Evolutionary conservation across 352 stramenopile genomes (phyloP), one percentile per base, ranked within the genome.

Genomic region (Globisporangium spiculum): DNA sequence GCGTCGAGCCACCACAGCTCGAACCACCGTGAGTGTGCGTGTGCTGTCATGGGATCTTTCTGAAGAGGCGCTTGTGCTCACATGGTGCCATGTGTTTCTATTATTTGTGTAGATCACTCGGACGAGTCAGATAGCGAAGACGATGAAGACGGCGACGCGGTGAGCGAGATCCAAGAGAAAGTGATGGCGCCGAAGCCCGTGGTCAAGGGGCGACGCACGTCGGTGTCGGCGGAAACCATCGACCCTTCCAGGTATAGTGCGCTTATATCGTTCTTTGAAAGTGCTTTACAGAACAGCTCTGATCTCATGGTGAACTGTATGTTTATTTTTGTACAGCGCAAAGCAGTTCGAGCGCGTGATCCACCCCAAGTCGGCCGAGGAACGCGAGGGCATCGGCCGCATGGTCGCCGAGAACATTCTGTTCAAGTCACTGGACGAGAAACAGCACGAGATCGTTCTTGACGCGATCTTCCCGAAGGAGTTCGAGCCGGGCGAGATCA

Each of bases 401-500:
- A 97, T 97, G 75, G 84, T 97, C 36, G 84, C 73, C 4, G 89
- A 95, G 68, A 97, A 95, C 75, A 93, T 97, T 69, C 68, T 97
- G 54, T 97, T 96, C 79, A 96, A 96, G 73, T 89, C 90, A 50
- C 72, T 97, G 59, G 88, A 96, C 66, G 84, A 94, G 60, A 95
- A 94, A 72, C 88, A 97, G 75, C 78, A 88, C 60, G 75, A 89
- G n/a, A 94, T 95, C 60, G 77, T 96, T 26, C 76, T 96, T 0
- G 89, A 96, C 52, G 89, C 85, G 64, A 94, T 96, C 81, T 94
- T 96, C 70, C 84, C 86, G 7, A 91, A 91, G 66, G 81, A 93
- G 57, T 94, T 94, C 53, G 83, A 89, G 62, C 76, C 86, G 18
- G 79, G 78, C 27, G 79, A 91, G 61, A 90, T 77, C 26, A 95